These are phyloP conservation scores for Solanum bulbocastanum DNA, from an alignment of 257 asterid genomes.

Conservation along the genomic window DNA sequence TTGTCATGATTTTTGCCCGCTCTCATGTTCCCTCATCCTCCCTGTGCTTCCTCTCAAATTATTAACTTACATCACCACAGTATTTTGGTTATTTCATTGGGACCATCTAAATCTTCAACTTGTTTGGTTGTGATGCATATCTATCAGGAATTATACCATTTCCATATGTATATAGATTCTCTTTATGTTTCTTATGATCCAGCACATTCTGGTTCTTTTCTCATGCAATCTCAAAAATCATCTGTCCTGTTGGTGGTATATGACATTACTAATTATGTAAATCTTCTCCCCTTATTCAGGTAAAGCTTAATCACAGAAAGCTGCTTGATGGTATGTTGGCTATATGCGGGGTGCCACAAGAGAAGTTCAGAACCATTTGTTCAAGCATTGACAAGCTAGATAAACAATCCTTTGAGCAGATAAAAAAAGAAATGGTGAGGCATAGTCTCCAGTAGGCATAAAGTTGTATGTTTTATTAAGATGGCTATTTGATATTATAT, in stretches of 20 bases:
- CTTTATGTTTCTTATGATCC: neutral
- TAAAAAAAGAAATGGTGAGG: conserved; percentile 88
- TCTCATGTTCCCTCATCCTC: neutral
- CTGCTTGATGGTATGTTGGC: conserved; percentile 92
- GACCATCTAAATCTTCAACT: neutral
- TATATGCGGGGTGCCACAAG: conserved; percentile 85
- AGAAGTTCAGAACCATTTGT: conserved; percentile 78
- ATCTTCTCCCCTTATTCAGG: conserved; percentile 31
- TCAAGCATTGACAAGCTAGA: conserved; percentile 96
- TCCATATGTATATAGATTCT: neutral
- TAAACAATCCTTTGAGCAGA: conserved; percentile 84
- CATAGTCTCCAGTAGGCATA: neutral
- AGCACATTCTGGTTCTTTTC: neutral
- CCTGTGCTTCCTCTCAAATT: neutral
- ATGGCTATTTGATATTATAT: neutral
- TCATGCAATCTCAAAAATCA: neutral
- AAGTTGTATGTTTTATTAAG: neutral
- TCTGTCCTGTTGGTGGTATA: neutral
- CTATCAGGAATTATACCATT: neutral
- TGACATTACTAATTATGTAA: neutral
- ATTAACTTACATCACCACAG: neutral
- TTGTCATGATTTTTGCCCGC: neutral
- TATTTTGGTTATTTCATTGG: neutral
- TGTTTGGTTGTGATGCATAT: neutral
- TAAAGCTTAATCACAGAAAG: conserved; percentile 84